phyloP scores from a whole-genome alignment of 139 green algal genomes.

The Chlamydomonas incerta region DNA sequence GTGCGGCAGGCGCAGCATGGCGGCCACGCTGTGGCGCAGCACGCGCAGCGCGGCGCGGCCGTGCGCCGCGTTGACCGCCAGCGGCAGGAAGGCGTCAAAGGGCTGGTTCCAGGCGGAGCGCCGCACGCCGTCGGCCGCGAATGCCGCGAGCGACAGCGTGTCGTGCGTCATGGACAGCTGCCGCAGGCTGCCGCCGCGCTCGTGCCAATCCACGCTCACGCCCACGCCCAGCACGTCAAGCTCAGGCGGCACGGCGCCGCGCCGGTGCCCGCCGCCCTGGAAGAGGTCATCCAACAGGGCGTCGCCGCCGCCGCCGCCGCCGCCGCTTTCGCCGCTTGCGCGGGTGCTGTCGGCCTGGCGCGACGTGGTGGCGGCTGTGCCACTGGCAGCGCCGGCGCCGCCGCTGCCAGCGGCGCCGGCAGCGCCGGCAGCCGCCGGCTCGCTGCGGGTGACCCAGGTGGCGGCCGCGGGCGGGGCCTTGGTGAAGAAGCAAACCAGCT shows the following conservation, averaged over 20 bases:
- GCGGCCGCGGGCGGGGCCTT: too few species aligned
- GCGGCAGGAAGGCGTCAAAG: slow-evolving; percentile 49
- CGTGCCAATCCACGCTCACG: background rate
- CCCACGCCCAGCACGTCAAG: slow-evolving; percentile 34
- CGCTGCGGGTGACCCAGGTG: too few species aligned
- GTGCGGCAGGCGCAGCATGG: background rate
- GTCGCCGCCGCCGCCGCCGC: too few species aligned
- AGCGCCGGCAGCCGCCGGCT: too few species aligned
- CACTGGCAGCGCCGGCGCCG: too few species aligned
- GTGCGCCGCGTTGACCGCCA: slow-evolving; percentile 45
- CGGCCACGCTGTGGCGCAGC: slow-evolving; percentile 10
- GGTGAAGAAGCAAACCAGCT: too few species aligned
- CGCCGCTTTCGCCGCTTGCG: too few species aligned
- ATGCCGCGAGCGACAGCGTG: slow-evolving; percentile 37
- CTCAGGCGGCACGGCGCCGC: background rate
- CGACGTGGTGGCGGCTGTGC: too few species aligned
- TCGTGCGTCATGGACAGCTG: slow-evolving; percentile 24
- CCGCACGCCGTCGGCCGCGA: slow-evolving; percentile 10
- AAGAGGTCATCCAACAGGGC: too few species aligned
- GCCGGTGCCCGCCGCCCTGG: background rate
- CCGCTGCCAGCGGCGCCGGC: too few species aligned
- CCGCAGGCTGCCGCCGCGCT: background rate
- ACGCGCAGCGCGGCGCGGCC: background rate
- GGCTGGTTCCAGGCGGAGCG: slow-evolving; percentile 48
- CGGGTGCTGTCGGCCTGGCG: too few species aligned